Evolutionary conservation across 2,329 filamentous ascomycete genomes (phyloP), one percentile per base, ranked within the genome.

Genomic region (Ascochyta pisi): DNA sequence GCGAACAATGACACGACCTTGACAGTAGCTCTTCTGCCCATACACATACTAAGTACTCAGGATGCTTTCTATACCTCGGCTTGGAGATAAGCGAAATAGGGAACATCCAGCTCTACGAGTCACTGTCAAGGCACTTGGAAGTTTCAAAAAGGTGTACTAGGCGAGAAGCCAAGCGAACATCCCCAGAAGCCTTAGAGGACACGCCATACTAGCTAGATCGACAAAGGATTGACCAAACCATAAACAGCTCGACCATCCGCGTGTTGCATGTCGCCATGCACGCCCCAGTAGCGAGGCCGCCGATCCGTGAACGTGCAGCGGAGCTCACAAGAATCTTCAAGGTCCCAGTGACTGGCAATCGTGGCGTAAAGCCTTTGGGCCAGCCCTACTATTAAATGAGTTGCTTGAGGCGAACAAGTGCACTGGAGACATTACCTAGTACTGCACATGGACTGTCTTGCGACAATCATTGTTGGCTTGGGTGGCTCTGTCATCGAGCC

Each of bases 221-320:
- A 37, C 13, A 31, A 33, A n/a, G 13, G 4, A 2, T 19, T 22
- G n/a, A 10, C 26, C 33, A 46, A 31, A 31, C 37, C 35, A 43
- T 12, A 47, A 46, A 41, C 23, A 29, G 53, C 24, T 45, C 45
- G 51, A 50, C 44, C 40, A 27, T 54, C 51, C 46, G 46, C 16
- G 29, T n/a, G 39, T 41, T 50, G 46, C 29, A 55, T 46, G 23
- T 50, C 46, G 42, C 12, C 13, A 13, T 24, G 27, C 23, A 41
- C 19, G 6, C 34, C 19, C 19, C 19, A 19, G 27, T 23, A 37
- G 16, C 35, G 13, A 41, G 16, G 26, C 27, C 23, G 37, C 40
- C 35, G 41, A 23, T 34, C 46, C 23, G 22, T 15, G 12, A 49
- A 50, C 9, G 26, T 34, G 24, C 41, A 26, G 24, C 41, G 27